Evolutionary conservation across 2,329 filamentous ascomycete genomes (phyloP).

Genomic region (Calonectria honghensis): DNA sequence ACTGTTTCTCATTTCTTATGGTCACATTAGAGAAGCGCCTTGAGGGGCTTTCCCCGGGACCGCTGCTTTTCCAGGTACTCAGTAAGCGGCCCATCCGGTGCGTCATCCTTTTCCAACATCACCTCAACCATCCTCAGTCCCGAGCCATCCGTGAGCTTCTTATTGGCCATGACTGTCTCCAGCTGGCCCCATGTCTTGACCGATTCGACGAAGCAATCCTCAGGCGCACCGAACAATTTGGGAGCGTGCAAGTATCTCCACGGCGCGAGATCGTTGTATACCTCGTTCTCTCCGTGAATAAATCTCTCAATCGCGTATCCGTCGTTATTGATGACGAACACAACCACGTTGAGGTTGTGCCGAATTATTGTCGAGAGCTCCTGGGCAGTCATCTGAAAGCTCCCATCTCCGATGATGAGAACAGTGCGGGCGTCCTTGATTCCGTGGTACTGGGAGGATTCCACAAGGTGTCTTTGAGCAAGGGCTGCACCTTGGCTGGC

Average conservation of each 20-base stretch:
- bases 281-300: slow-evolving; percentile 14
- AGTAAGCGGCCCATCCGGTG: background rate
- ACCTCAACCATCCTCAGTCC: slow-evolving; percentile 19
- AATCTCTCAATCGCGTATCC: slow-evolving; percentile 12
- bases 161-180: background rate
- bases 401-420: slow-evolving; percentile 3
- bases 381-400: slow-evolving; percentile 18
- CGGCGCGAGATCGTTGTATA: background rate
- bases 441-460: slow-evolving; percentile 3
- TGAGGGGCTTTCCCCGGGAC: background rate
- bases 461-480: background rate
- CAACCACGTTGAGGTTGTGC: slow-evolving; percentile 12
- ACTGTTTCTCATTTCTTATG: background rate
- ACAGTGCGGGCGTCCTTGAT: background rate
- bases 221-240: background rate
- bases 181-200: slow-evolving; percentile 3
- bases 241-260: slow-evolving; percentile 16
- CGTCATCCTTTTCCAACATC: slow-evolving; percentile 6
- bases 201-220: background rate
- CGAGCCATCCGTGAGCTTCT: background rate
- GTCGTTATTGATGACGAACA: slow-evolving; percentile 9
- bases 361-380: slow-evolving; percentile 11
- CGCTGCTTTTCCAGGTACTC: slow-evolving; percentile 14
- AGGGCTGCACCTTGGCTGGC: slow-evolving; percentile 14
- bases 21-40: background rate